Conservation (phyloP, 2,329 filamentous ascomycete genomes). For the Hymenoscyphus fraxineus region DNA sequence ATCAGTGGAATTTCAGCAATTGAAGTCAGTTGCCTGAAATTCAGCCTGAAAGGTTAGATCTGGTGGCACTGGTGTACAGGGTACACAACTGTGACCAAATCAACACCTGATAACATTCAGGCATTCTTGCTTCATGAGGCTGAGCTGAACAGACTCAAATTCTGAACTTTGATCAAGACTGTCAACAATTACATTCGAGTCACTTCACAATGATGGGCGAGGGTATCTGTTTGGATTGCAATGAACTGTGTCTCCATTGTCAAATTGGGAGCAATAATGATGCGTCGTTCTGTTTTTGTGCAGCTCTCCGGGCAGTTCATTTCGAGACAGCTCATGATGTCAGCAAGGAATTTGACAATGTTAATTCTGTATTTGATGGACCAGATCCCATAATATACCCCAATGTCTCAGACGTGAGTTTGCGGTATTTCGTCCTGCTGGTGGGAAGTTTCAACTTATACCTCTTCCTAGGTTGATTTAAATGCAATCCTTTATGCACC, state of each 20-base stretch:
- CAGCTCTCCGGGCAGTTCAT: not conserved
- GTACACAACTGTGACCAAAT: not conserved
- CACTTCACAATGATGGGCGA: not conserved
- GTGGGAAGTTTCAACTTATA: no score
- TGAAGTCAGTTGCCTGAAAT: not conserved
- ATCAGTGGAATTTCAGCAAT: not conserved
- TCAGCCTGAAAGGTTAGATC: not conserved
- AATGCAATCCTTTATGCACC: not conserved
- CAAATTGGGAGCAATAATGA: not conserved
- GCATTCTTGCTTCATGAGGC: not conserved
- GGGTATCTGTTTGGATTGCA: not conserved
- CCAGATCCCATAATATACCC: not conserved
- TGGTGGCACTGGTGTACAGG: no score
- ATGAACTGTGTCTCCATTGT: not conserved
- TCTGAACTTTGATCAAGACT: not conserved
- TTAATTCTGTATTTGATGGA: not conserved
- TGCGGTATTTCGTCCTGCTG: no score
- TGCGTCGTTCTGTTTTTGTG: not conserved
- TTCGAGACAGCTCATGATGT: not conserved
- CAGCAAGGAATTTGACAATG: no score
- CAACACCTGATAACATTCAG: not conserved
- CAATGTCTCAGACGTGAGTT: not conserved
- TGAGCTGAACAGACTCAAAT: not conserved
- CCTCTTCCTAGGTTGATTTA: no score
- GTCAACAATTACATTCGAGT: not conserved